Percentiles rank a stretch among this genome's conserved stretches.
Evolutionary conservation across 2,329 filamentous ascomycete genomes (phyloP).

Genomic region (Neocatenulostroma microsporum): DNA sequence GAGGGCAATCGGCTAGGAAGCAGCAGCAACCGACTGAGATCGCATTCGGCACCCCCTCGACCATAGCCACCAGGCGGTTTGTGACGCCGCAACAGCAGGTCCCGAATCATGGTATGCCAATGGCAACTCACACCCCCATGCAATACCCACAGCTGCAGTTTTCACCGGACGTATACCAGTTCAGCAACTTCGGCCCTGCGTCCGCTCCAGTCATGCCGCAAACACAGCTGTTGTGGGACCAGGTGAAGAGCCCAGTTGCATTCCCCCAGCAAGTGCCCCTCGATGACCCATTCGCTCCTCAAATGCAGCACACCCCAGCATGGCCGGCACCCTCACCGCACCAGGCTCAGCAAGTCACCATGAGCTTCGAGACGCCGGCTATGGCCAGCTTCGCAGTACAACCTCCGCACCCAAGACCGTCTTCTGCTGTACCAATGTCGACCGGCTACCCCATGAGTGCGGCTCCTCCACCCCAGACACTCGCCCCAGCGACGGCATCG

Average conservation of each 20-base stretch:
- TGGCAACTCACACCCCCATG: slow-evolving; percentile 29
- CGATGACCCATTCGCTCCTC: slow-evolving; percentile 26
- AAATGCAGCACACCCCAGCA: slow-evolving; percentile 9
- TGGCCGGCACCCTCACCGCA: slow-evolving; percentile 14
- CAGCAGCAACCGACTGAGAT: slow-evolving; percentile 32
- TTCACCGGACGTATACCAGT: slow-evolving; percentile 51
- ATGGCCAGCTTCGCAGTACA: slow-evolving; percentile 27
- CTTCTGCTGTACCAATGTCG: slow-evolving; percentile 14
- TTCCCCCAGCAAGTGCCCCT: slow-evolving; percentile 12
- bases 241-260: slow-evolving; percentile 12
- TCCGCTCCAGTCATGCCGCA: slow-evolving; percentile 53
- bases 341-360: slow-evolving; percentile 9
- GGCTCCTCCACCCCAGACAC: background rate
- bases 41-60: slow-evolving; percentile 35
- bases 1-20: slow-evolving; percentile 46
- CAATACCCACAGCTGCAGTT: slow-evolving; percentile 49
- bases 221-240: slow-evolving; percentile 39
- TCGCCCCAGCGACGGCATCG: slow-evolving; percentile 24
- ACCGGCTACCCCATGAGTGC: background rate
- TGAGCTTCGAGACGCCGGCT: slow-evolving; percentile 24
- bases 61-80: slow-evolving; percentile 25
- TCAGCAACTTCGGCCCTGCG: slow-evolving; percentile 44
- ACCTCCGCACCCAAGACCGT: slow-evolving; percentile 16
- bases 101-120: no score
- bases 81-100: slow-evolving; percentile 22